Conservation (phyloP, 2,329 filamentous ascomycete genomes). For the Metarhizium humberi region DNA sequence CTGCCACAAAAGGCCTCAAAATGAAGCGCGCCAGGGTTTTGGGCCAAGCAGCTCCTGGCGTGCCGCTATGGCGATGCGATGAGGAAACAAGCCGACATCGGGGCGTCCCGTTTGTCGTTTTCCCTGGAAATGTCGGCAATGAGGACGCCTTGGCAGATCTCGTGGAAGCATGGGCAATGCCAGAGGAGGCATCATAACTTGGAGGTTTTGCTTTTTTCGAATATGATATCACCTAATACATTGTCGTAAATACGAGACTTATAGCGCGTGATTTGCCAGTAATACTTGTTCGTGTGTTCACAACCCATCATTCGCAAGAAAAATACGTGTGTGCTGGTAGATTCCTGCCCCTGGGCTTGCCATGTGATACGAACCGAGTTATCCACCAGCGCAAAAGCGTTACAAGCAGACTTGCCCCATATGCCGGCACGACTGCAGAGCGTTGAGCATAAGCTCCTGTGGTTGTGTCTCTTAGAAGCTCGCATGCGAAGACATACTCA, state of each 20-base stretch:
- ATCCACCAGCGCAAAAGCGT: no score
- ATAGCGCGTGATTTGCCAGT: background rate
- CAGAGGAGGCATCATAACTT: background rate
- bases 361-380: background rate
- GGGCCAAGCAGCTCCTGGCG: constrained; percentile 46
- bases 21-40: constrained; percentile 43
- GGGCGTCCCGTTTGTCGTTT: constrained; percentile 46
- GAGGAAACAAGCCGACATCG: constrained; percentile 38
- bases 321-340: background rate
- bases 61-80: constrained; percentile 48
- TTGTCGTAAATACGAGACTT: no score
- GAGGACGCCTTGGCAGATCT: constrained; percentile 35
- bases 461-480: no score
- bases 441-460: no score
- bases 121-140: constrained; percentile 49
- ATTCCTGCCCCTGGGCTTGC: background rate
- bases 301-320: background rate
- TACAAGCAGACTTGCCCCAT: no score
- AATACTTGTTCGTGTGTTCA: no score
- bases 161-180: constrained; percentile 19
- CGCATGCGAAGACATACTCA: no score
- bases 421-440: no score
- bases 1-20: constrained; percentile 43
- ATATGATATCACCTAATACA: no score
- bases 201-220: no score